Evolutionary conservation across 306 rosid species (phyloP).

Genomic region (Citrullus colocynthis): DNA sequence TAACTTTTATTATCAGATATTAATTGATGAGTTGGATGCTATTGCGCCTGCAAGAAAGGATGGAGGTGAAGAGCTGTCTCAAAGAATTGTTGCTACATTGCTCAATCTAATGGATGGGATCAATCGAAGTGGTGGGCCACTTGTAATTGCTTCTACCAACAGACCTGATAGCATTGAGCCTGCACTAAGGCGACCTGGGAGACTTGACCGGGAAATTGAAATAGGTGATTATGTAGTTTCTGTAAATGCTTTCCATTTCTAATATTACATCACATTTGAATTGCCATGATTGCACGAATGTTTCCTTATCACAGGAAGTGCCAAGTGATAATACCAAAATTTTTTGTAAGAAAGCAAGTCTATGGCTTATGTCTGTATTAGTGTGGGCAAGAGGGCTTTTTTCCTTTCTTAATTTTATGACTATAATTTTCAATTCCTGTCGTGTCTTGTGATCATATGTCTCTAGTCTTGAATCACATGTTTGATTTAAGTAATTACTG

Average conservation of each 20-base stretch:
- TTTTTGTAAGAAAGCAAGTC: not conserved
- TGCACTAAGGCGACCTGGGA: slow-evolving; percentile 90
- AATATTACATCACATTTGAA: not conserved
- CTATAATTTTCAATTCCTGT: not conserved
- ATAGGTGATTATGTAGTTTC: slow-evolving; percentile 37
- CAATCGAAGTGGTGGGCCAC: slow-evolving; percentile 45
- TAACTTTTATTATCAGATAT: slow-evolving; percentile 35
- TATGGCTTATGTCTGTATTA: not conserved
- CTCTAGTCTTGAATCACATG: not conserved
- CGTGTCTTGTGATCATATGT: not conserved
- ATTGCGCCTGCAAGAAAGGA: slow-evolving; percentile 84
- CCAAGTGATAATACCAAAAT: not conserved
- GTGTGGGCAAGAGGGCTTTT: not conserved
- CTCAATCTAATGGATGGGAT: slow-evolving; percentile 82
- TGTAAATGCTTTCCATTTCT: not conserved
- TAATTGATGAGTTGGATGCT: slow-evolving; percentile 90
- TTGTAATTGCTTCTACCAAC: slow-evolving; percentile 82
- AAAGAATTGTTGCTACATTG: slow-evolving; percentile 71
- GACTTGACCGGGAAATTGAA: slow-evolving; percentile 88
- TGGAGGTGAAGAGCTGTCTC: slow-evolving; percentile 80
- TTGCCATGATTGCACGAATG: not conserved
- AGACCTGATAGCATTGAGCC: slow-evolving; percentile 80
- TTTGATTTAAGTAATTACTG: too few relatives aligned
- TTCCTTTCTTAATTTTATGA: not conserved
- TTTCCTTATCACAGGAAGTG: not conserved